phyloP scores from a whole-genome alignment of 768 basidiomycete species.

The Boletus coccyginus region DNA sequence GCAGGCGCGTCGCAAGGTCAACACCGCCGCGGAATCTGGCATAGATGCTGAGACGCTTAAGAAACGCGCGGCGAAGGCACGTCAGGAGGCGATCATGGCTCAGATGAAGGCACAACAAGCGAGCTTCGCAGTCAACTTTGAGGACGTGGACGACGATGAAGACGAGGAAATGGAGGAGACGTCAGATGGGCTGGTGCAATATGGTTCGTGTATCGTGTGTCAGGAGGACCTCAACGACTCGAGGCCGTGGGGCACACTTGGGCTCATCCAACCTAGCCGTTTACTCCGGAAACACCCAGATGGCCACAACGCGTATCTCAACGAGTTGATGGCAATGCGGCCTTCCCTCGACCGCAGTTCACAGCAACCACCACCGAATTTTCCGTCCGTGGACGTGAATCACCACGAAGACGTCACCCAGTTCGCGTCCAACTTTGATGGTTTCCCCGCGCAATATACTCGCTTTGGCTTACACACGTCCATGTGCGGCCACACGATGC shows the following conservation, averaged over 20 bases:
- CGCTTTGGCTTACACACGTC: constrained; percentile 86
- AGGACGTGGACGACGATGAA: constrained; percentile 70
- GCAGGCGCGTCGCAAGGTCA: constrained; percentile 42
- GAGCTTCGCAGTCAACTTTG: constrained; percentile 77
- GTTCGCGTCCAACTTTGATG: constrained; percentile 67
- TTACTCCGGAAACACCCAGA: constrained; percentile 78
- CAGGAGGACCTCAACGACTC: constrained; percentile 84
- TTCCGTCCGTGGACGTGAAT: constrained; percentile 26
- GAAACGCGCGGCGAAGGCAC: constrained; percentile 81
- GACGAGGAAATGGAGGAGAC: constrained; percentile 47
- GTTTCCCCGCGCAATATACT: constrained; percentile 66
- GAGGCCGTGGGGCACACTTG: constrained; percentile 81
- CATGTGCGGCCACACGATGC: constrained; percentile 97
- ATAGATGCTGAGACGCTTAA: constrained; percentile 65
- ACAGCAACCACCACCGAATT: constrained; percentile 30
- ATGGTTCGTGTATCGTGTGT: constrained; percentile 97
- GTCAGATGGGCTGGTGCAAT: constrained; percentile 50
- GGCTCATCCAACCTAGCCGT: constrained; percentile 84
- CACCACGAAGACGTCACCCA: constrained; percentile 28
- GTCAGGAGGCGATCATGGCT: constrained; percentile 93
- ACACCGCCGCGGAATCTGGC: constrained; percentile 34
- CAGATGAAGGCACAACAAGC: constrained; percentile 94
- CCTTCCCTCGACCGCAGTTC: constrained; percentile 61
- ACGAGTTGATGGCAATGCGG: constrained; percentile 66
- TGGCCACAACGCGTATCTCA: constrained; percentile 54